Conservation (phyloP, 164 flowering plant genomes). For the Vitis rupestris region DNA sequence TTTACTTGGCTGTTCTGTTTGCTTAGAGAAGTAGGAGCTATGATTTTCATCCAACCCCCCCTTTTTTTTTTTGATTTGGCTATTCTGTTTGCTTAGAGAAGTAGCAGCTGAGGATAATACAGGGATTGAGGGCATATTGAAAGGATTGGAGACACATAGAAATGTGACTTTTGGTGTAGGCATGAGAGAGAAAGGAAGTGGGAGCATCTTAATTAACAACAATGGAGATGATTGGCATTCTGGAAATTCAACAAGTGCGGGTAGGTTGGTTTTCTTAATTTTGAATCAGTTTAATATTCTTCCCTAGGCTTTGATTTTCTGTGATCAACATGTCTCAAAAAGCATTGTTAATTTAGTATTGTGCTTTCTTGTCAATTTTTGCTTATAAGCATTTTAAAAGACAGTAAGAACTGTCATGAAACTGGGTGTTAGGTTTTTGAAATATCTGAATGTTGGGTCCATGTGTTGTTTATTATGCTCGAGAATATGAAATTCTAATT, state of each 20-base stretch:
- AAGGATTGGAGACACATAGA: conserved; percentile 69
- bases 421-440: background rate
- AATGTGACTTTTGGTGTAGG: conserved; percentile 38
- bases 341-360: background rate
- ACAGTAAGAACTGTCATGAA: background rate
- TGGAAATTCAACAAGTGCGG: conserved; percentile 17
- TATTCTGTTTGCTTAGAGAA: conserved; percentile 34
- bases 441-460: background rate
- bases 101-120: conserved; percentile 31
- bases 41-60: no score
- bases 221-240: conserved; percentile 14
- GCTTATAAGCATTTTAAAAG: background rate
- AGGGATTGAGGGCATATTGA: conserved; percentile 80
- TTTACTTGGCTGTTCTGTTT: no score
- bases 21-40: no score
- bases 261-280: conserved; percentile 11
- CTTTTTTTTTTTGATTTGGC: no score
- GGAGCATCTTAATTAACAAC: conserved; percentile 6
- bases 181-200: conserved; percentile 25
- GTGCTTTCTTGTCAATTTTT: background rate
- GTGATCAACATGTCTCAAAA: background rate
- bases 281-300: background rate
- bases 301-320: background rate
- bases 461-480: no score
- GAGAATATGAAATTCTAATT: no score